Evolutionary conservation across 441 rosid genomes (phyloP).

Genomic region (Kokia cookei): DNA sequence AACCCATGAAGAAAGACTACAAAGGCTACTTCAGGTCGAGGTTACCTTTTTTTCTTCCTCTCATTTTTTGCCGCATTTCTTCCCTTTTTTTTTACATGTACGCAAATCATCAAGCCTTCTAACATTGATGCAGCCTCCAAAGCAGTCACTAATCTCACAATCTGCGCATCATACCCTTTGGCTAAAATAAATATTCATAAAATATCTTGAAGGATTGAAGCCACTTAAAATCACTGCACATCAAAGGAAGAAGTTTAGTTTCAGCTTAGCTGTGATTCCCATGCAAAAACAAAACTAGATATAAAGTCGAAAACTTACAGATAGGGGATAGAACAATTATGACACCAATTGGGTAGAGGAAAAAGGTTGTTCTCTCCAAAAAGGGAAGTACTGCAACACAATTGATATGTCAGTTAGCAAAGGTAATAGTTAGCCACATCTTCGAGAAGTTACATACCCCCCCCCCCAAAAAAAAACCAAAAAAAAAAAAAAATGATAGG

Average conservation of each 20-base stretch:
- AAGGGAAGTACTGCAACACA: slow-evolving; percentile 77
- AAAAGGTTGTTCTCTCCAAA: slow-evolving; percentile 93
- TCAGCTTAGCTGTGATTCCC: slow-evolving; percentile 1
- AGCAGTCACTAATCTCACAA: slow-evolving; percentile 12
- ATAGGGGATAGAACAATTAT: slow-evolving; percentile 82
- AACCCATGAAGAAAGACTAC: slow-evolving; percentile 14
- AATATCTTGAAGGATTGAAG: slow-evolving; percentile 96
- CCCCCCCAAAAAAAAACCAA: too few relatives aligned
- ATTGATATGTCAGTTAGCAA: neutral
- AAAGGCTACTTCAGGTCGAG: slow-evolving; percentile 7
- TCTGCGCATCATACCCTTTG: slow-evolving; percentile 49
- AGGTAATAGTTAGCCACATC: neutral
- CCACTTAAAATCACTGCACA: slow-evolving; percentile 89
- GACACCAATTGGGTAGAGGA: slow-evolving; percentile 84
- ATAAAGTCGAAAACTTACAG: slow-evolving; percentile 42
- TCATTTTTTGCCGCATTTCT: neutral
- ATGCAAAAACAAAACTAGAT: neutral
- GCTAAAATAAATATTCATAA: slow-evolving; percentile 89
- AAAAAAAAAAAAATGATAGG: neutral
- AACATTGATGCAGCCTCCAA: slow-evolving; percentile 16
- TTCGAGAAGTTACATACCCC: neutral
- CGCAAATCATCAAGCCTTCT: slow-evolving; percentile 9
- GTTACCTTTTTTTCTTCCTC: neutral
- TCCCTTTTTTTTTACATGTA: slow-evolving; percentile 3
- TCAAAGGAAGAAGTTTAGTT: neutral